phyloP scores from a whole-genome alignment of 1,139 yeast genomes.

The Blastobotrys capitulatus region DNA sequence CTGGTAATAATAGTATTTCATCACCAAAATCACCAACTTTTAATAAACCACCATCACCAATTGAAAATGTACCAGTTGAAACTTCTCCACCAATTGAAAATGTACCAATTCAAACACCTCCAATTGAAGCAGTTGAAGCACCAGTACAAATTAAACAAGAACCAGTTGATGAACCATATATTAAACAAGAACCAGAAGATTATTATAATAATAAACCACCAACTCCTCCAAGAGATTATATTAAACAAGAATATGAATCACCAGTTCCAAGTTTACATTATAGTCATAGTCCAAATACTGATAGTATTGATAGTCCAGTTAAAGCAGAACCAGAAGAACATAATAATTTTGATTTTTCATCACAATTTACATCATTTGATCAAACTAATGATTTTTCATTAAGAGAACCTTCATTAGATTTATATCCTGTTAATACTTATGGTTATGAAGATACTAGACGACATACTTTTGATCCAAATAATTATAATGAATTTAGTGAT shows the following conservation, averaged over 20 bases:
- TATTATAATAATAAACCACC: neutral
- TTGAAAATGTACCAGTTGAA: neutral
- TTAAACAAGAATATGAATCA: conserved; percentile 13
- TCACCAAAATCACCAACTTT: neutral
- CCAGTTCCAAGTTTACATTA: conserved; percentile 23
- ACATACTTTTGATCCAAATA: too few species aligned
- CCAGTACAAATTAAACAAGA: conserved; percentile 5
- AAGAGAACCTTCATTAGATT: conserved; percentile 16
- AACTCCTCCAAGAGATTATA: neutral
- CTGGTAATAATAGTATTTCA: neutral
- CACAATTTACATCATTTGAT: conserved; percentile 18
- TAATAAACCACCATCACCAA: neutral
- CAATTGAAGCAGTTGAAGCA: neutral
- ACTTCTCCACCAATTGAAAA: neutral
- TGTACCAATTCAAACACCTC: conserved; percentile 4
- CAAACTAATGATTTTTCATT: conserved; percentile 13
- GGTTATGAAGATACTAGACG: too few species aligned
- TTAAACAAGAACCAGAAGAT: neutral
- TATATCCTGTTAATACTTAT: conserved; percentile 13
- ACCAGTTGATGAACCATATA: conserved; percentile 6
- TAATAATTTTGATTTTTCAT: conserved; percentile 16
- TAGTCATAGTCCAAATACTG: conserved; percentile 14
- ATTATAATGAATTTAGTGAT: too few species aligned
- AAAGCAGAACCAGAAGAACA: conserved; percentile 10
- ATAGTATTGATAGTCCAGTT: conserved; percentile 13